These are phyloP conservation scores for Picocystis salinarum DNA, from an alignment of 139 green algal genomes.

Conservation along the genomic window DNA sequence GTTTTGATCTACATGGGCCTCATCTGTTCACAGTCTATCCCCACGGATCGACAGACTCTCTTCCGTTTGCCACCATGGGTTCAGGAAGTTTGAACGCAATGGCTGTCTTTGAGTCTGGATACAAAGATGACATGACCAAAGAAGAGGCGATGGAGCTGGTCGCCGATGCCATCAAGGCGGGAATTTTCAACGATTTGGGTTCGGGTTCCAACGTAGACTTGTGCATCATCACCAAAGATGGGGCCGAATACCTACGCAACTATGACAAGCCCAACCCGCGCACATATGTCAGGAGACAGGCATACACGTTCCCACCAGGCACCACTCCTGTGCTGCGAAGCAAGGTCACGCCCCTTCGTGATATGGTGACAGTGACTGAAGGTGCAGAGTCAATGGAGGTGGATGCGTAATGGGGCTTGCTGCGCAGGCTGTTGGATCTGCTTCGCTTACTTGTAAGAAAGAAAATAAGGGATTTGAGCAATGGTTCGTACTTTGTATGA, in stretches of 20 bases:
- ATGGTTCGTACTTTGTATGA: too few species aligned
- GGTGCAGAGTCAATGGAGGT: too few species aligned
- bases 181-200: conserved; percentile 93
- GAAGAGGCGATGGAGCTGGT: conserved; percentile 72
- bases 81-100: conserved; percentile 89
- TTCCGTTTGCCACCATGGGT: conserved; percentile 95
- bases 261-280: conserved; percentile 67
- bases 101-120: conserved; percentile 87
- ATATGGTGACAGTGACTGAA: too few species aligned
- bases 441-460: too few species aligned
- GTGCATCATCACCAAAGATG: conserved; percentile 79
- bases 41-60: conserved; percentile 87
- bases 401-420: too few species aligned
- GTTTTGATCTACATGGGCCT: conserved; percentile 75
- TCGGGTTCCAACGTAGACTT: conserved; percentile 94
- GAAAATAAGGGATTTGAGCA: too few species aligned
- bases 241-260: conserved; percentile 74
- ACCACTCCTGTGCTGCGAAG: too few species aligned
- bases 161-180: conserved; percentile 35
- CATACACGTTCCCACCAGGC: too few species aligned
- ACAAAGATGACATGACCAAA: conserved; percentile 79
- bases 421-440: too few species aligned
- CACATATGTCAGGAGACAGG: conserved; percentile 65
- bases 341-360: too few species aligned
- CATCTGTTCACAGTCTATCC: conserved; percentile 96